phyloP scores from a whole-genome alignment of 805 yeast species.

The Sugiyamaella smithiae region DNA sequence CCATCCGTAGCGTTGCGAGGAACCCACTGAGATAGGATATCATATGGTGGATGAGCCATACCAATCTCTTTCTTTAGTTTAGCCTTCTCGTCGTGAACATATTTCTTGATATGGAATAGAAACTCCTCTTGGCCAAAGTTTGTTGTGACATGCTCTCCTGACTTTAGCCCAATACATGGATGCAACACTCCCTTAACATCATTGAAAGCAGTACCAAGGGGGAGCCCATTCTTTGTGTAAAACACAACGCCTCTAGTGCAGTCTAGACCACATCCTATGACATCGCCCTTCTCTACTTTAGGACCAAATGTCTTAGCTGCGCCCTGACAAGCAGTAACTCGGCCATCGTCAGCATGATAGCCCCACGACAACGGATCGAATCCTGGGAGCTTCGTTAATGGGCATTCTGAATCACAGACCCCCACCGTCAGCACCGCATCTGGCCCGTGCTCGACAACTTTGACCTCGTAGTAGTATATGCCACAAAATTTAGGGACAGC shows the following conservation, averaged over 20 bases:
- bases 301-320: conserved; percentile 42
- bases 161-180: conserved; percentile 49
- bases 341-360: conserved; percentile 53
- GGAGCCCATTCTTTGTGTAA: conserved; percentile 78
- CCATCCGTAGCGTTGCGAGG: conserved; percentile 13
- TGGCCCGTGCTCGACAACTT: conserved; percentile 35
- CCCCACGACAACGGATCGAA: conserved; percentile 49
- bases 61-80: conserved; percentile 26
- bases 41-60: conserved; percentile 4
- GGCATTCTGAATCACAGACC: conserved; percentile 36
- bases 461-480: conserved; percentile 52
- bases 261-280: conserved; percentile 82
- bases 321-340: conserved; percentile 39
- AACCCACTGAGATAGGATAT: conserved; percentile 10
- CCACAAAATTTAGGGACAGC: conserved; percentile 43
- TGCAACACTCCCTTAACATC: conserved; percentile 43
- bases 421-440: conserved; percentile 48
- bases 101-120: conserved; percentile 56
- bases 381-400: conserved; percentile 45
- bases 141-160: conserved; percentile 44
- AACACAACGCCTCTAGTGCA: conserved; percentile 61
- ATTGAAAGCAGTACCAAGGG: conserved; percentile 52
- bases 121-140: conserved; percentile 55
- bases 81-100: conserved; percentile 47
- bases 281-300: conserved; percentile 55